Percentiles rank a stretch among this genome's conserved stretches.
These are phyloP conservation scores for Yamagishiella unicocca DNA, from an alignment of 139 green algal species.

Conservation along the genomic window DNA sequence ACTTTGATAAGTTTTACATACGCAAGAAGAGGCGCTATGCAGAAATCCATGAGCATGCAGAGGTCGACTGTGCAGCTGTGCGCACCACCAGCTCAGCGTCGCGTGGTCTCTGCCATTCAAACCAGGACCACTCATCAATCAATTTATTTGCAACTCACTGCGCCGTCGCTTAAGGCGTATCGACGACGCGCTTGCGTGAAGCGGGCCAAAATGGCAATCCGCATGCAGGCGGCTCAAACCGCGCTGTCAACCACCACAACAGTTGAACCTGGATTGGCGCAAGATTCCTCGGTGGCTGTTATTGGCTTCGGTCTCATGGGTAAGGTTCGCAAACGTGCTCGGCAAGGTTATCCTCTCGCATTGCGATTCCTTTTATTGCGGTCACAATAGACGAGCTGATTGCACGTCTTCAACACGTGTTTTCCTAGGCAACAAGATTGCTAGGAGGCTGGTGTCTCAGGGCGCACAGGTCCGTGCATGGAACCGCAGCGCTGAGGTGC, in stretches of 20 bases:
- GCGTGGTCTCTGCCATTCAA: too few relatives aligned
- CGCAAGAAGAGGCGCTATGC: too few relatives aligned
- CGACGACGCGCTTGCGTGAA: too few relatives aligned
- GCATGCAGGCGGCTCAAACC: too few relatives aligned
- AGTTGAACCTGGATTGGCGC: not conserved
- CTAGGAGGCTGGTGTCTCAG: slow-evolving; percentile 7
- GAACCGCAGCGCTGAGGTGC: slow-evolving; percentile 4
- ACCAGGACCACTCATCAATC: too few relatives aligned
- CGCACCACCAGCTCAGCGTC: not conserved
- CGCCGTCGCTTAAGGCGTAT: too few relatives aligned
- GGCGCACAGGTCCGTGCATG: not conserved
- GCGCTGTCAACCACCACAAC: not conserved
- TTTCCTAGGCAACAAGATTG: slow-evolving; percentile 43
- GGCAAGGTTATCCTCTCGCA: too few relatives aligned
- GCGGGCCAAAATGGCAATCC: too few relatives aligned
- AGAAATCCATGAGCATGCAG: not conserved
- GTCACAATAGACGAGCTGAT: too few relatives aligned
- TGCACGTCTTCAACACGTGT: too few relatives aligned
- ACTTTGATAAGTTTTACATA: too few relatives aligned
- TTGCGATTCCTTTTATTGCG: not conserved
- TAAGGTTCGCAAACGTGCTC: not conserved
- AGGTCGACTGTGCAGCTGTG: not conserved
- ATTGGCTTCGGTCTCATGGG: slow-evolving; percentile 46
- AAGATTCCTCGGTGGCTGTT: not conserved
- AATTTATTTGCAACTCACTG: too few relatives aligned